Evolutionary conservation across 768 basidiomycete species (phyloP), one percentile per base, ranked within the genome.

Genomic region (Pleurotus giganteus): DNA sequence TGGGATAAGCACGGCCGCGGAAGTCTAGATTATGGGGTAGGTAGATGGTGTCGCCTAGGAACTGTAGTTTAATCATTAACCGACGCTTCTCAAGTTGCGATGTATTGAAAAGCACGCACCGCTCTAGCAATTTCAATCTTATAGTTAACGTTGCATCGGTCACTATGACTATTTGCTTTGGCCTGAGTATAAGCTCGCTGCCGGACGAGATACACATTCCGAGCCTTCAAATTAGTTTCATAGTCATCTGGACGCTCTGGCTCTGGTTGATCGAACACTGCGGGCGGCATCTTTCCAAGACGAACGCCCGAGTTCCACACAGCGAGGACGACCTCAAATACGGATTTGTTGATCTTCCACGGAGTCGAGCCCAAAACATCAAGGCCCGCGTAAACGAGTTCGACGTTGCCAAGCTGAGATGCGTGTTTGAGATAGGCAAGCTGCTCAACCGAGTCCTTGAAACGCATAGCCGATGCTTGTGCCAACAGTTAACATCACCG

Each of bases 11-110:
- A 50, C 96, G 88, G 6, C 97, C 97, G 57, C 96, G 86, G 79
- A 98, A 99, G 71, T 99, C 97, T 62, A 98, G 76, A 69, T 97
- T 98, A 69, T 98, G 96, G 0, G 96, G 95, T 47, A 95, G 77
- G 71, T 93, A 98, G 67, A 98, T 86, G 0, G 74, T 83, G 61
- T 97, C 96, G 53, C 84, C 83, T 47, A 95, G 74, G 79, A 95
- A 97, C 87, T 92, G 55, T 2, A 43, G 56, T 21, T 58, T 44
- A 45, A 39, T 26, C 57, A 58, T 46, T 59, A 34, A 56, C 28
- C 4, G 12, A 26, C 39, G 43, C 5, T 7, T 17, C n/a, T 41
- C 39, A 4, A 41, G 7, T 13, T 17, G 7, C 12, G 7, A 41
- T 19, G 39, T n/a, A n/a, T n/a, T n/a, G n/a, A 17, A 7, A 17